phyloP scores from a whole-genome alignment of 2,329 filamentous ascomycete genomes.

The Colletotrichum sp. region DNA sequence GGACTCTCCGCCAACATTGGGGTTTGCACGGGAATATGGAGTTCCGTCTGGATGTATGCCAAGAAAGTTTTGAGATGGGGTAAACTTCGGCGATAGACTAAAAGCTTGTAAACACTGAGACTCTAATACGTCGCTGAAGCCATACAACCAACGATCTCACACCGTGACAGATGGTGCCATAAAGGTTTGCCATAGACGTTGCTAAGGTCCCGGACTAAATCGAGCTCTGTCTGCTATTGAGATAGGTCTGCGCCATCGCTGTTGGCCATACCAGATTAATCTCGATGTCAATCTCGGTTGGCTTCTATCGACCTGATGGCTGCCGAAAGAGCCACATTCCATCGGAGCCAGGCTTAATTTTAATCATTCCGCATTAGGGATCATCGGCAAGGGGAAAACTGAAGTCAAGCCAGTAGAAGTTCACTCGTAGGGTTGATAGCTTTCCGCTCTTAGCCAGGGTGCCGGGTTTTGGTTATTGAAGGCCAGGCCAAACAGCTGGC shows the following conservation, averaged over 20 bases:
- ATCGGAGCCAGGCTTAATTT: background rate
- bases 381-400: too few relatives aligned
- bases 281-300: background rate
- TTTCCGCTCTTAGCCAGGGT: too few relatives aligned
- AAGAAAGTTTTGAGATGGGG: background rate
- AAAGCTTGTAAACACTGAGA: background rate
- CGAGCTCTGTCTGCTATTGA: background rate
- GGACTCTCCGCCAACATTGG: background rate
- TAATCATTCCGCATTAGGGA: too few relatives aligned
- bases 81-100: background rate
- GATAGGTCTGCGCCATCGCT: background rate
- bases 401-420: too few relatives aligned
- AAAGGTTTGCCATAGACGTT: background rate
- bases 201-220: background rate
- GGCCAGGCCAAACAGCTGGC: background rate
- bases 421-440: too few relatives aligned
- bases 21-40: background rate
- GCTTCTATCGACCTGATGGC: background rate
- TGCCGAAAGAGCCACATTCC: background rate
- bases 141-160: rapidly evolving
- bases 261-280: background rate
- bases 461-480: too few relatives aligned
- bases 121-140: background rate
- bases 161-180: background rate
- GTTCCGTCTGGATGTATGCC: background rate